Evolutionary conservation across 208 protist species (phyloP).

Genomic region (Ichthyophonus hoferi): DNA sequence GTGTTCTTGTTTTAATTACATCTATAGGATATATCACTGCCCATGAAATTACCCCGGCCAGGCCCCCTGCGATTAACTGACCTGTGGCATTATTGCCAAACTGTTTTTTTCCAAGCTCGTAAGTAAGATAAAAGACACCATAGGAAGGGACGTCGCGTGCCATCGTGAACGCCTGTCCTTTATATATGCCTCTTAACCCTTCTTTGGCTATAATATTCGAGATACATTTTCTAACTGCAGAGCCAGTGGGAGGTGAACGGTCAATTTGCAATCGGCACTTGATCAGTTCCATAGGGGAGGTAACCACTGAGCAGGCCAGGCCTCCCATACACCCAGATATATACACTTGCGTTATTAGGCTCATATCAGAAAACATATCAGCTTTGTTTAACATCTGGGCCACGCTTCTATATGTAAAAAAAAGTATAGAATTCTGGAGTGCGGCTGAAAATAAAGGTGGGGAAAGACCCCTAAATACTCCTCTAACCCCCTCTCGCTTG

Average conservation of each 20-base stretch:
- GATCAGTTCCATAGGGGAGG: constrained; percentile 7
- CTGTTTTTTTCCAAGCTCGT: background rate
- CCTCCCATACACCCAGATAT: background rate
- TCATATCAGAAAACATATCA: background rate
- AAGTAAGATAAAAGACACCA: background rate
- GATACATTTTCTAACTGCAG: background rate
- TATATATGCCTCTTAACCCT: background rate
- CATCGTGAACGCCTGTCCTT: background rate
- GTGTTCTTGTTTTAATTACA: constrained; percentile 5
- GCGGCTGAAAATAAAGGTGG: background rate
- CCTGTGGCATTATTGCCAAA: background rate
- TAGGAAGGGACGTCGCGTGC: background rate
- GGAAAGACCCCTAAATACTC: background rate
- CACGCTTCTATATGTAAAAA: no score
- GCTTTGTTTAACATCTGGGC: no score
- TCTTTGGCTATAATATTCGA: background rate
- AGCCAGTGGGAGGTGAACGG: background rate
- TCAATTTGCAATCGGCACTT: background rate
- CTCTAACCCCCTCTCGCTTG: background rate
- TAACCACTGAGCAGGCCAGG: background rate
- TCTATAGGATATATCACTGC: background rate
- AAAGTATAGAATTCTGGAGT: background rate
- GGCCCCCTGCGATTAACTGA: background rate
- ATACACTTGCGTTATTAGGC: background rate
- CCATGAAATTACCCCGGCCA: background rate